Evolutionary conservation across 2,329 filamentous ascomycete genomes (phyloP).

Genomic region (Apiospora malaysiana): DNA sequence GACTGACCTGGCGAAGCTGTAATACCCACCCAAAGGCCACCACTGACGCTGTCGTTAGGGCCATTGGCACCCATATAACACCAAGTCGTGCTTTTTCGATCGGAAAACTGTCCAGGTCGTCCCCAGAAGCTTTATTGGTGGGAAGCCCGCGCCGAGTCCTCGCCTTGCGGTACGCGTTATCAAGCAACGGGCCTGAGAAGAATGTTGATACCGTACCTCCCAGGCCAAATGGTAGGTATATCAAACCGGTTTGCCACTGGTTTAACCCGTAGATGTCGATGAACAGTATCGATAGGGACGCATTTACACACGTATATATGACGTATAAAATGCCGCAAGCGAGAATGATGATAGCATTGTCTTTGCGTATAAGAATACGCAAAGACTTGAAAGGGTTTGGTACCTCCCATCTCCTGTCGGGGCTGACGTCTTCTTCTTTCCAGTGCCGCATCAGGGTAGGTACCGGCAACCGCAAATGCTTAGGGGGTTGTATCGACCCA

Average conservation of each 20-base stretch:
- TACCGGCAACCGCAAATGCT: neutral
- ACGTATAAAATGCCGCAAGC: conserved; percentile 29
- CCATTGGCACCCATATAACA: conserved; percentile 26
- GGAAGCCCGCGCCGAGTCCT: conserved; percentile 27
- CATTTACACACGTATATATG: conserved; percentile 31
- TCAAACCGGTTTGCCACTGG: conserved; percentile 32
- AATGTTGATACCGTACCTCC: conserved; percentile 32
- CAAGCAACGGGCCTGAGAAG: conserved; percentile 30
- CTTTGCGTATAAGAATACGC: conserved; percentile 26
- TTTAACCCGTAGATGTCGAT: conserved; percentile 31
- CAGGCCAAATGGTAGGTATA: conserved; percentile 35
- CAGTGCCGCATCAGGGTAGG: conserved; percentile 10
- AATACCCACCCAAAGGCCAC: conserved; percentile 27
- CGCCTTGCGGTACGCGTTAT: conserved; percentile 29
- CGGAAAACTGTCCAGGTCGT: conserved; percentile 30
- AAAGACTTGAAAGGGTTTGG: conserved; percentile 31
- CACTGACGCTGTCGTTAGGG: conserved; percentile 19
- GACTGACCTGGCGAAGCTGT: conserved; percentile 27
- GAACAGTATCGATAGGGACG: conserved; percentile 32
- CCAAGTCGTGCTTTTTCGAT: conserved; percentile 26
- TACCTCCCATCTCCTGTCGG: neutral
- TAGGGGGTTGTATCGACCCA: conserved; percentile 30
- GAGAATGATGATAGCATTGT: conserved; percentile 29
- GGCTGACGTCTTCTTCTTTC: neutral
- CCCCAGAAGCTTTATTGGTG: conserved; percentile 26